Evolutionary conservation across 345 rosid genomes (phyloP), one percentile per base, ranked within the genome.

Genomic region (Eucalyptus polybractea): DNA sequence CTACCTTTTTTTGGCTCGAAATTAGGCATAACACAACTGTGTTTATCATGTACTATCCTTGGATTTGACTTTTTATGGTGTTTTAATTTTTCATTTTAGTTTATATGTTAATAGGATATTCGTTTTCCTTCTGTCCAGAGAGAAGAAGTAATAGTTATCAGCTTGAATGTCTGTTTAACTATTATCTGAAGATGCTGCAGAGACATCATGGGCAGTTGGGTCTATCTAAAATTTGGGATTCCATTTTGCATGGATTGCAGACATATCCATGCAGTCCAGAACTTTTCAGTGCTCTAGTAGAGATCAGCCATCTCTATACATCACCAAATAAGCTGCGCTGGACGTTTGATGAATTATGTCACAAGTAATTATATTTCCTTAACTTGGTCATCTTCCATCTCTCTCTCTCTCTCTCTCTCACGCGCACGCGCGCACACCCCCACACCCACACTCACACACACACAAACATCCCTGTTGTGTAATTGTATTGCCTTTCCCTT

Each of bases 311-410:
- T 93, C 95, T 90, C 89, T 96, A 95, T 87, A 93, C 97, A 89
- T 95, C 99, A 88, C 96, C 97, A 69, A 95, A 97, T 89, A 96
- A 91, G 91, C 88, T 97, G 94, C 95, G 99, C 47, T 88, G 91
- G 95, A 89, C 94, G 69, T 92, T 97, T 22, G 98, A 97, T 92
- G 94, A 95, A 87, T 91, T 92, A 92, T 94, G 92, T 87, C 95
- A 93, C 92, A 95, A 92, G 98, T 97, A 95, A 91, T 94, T 83
- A 47, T 31, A 47, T 29, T 50, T 37, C 8, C 83, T 76, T 53
- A 29, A 53, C 45, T 69, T 22, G 3, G 33, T 88, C 87, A 22
- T 58, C 15, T 29, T 21, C 65, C 37, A 25, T 51, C 65, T 86
- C 81, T 69, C 80, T 67, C 42, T 16, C 76, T 14, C 76, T 60